phyloP scores from a whole-genome alignment of 345 rosid species.

The Fremontodendron californicum region DNA sequence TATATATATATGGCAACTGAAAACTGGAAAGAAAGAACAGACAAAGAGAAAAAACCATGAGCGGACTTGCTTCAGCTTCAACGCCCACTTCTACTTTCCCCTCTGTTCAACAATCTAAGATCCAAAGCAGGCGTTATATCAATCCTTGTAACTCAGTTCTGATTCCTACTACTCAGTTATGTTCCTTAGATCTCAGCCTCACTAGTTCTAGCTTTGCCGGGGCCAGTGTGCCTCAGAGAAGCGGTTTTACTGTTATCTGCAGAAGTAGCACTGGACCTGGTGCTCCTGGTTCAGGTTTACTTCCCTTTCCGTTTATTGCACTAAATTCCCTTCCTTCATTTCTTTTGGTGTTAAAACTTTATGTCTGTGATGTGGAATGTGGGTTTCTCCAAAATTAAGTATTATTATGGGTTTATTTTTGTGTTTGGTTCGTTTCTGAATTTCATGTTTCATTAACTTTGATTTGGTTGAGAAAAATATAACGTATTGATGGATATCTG shows the following conservation, averaged over 20 bases:
- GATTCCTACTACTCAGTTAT: conserved; percentile 6
- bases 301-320: neutral
- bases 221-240: conserved; percentile 16
- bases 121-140: neutral
- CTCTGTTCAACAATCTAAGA: conserved; percentile 9
- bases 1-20: neutral
- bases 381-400: neutral
- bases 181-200: conserved; percentile 21
- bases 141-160: conserved; percentile 3
- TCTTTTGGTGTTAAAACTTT: neutral
- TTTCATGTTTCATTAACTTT: neutral
- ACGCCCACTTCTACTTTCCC: neutral
- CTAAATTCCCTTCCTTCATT: neutral
- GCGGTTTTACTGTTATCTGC: conserved; percentile 23
- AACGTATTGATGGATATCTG: neutral
- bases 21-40: neutral
- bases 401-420: neutral
- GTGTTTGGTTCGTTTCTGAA: neutral
- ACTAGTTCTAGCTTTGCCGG: conserved; percentile 20
- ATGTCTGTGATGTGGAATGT: neutral
- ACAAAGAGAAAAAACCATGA: conserved; percentile 17
- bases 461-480: neutral
- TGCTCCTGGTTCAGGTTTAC: conserved; percentile 33
- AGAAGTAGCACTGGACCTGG: conserved; percentile 30
- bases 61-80: conserved; percentile 9